Conservation (phyloP, 2,329 filamentous ascomycete species). For the Aspergillus terreus region DNA sequence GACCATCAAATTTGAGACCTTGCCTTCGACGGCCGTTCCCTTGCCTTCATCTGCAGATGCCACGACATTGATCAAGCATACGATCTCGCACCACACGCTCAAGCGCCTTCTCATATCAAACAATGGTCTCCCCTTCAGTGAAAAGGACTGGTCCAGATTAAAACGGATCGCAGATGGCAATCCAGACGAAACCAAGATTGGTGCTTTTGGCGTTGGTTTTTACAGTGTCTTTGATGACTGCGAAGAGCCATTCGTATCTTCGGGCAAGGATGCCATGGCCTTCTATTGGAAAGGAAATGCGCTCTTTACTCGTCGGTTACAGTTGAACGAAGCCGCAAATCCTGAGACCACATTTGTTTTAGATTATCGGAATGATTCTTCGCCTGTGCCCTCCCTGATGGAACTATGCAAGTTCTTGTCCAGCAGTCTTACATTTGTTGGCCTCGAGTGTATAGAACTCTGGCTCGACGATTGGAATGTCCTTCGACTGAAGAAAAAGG, state of each 20-base stretch:
- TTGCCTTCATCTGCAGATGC: constrained; percentile 62
- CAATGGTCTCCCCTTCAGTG: constrained; percentile 80
- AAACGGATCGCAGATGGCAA: constrained; percentile 99
- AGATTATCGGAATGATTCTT: constrained; percentile 85
- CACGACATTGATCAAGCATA: constrained; percentile 75
- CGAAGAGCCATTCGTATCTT: constrained; percentile 95
- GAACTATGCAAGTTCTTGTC: constrained; percentile 88
- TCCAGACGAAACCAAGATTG: constrained; percentile 97
- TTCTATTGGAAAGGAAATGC: constrained; percentile 99
- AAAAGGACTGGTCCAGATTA: constrained; percentile 87
- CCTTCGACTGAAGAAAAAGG: constrained; percentile 75
- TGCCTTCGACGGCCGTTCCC: constrained; percentile 75
- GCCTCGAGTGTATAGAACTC: constrained; percentile 80
- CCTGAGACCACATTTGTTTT: constrained; percentile 86
- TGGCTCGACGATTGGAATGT: constrained; percentile 86
- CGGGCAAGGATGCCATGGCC: constrained; percentile 87
- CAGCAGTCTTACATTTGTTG: constrained; percentile 93
- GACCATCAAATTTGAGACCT: constrained; percentile 85
- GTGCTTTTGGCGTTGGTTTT: constrained; percentile 96
- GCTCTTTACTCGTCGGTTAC: constrained; percentile 83
- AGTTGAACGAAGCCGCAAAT: constrained; percentile 63
- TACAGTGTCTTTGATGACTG: constrained; percentile 98
- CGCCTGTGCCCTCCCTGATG: constrained; percentile 78
- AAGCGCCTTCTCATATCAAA: constrained; percentile 88
- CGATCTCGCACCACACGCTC: constrained; percentile 78